Evolutionary conservation across 495 filamentous ascomycete species (phyloP).

Genomic region (Xylaria flabelliformis): DNA sequence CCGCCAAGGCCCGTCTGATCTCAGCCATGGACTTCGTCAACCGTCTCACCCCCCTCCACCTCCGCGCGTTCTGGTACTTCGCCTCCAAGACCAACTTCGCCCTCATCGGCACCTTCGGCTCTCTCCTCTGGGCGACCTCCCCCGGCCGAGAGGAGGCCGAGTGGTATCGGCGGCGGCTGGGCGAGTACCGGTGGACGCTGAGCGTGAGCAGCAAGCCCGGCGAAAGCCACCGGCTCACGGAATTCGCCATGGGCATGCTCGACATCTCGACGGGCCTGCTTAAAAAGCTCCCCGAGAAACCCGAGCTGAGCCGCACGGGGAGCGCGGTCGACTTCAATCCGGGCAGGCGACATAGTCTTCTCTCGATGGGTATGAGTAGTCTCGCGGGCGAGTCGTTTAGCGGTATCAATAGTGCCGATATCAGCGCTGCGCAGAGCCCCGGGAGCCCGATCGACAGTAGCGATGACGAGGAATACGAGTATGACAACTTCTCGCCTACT

Average conservation of each 20-base stretch:
- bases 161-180: conserved; percentile 87
- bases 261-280: conserved; percentile 65
- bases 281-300: conserved; percentile 64
- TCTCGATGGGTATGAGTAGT: conserved; percentile 39
- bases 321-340: conserved; percentile 50
- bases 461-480: conserved; percentile 54
- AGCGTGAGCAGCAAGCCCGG: conserved; percentile 83
- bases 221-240: conserved; percentile 66
- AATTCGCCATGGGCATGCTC: conserved; percentile 76
- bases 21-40: conserved; percentile 83
- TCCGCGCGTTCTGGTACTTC: conserved; percentile 82
- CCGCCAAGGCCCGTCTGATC: conserved; percentile 78
- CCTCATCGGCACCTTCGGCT: conserved; percentile 80
- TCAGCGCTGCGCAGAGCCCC: conserved; percentile 52
- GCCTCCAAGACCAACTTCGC: conserved; percentile 82
- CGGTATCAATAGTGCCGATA: conserved; percentile 47
- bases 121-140: conserved; percentile 82
- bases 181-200: conserved; percentile 94
- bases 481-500: conserved; percentile 40
- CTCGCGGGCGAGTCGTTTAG: conserved; percentile 35
- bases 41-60: conserved; percentile 71
- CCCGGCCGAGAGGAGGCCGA: conserved; percentile 89
- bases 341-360: conserved; percentile 45
- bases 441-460: conserved; percentile 50
- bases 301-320: conserved; percentile 51